These are phyloP conservation scores for Vanilla planifolia DNA, from an alignment of 106 monocot genomes.

Conservation along the genomic window DNA sequence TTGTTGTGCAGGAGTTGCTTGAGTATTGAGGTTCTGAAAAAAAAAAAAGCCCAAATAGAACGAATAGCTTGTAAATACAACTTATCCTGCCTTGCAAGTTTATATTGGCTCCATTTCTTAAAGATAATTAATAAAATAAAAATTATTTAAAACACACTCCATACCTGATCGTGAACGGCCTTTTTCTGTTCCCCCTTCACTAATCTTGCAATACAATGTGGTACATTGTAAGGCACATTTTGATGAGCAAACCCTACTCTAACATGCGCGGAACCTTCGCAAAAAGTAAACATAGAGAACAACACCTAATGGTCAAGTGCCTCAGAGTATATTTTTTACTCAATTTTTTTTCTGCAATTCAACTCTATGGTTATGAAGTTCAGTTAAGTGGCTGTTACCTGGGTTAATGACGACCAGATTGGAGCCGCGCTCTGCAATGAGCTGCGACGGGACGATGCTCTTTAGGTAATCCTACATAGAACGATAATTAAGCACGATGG, in stretches of 20 bases:
- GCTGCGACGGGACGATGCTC: slow-evolving; percentile 75
- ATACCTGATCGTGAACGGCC: slow-evolving; percentile 60
- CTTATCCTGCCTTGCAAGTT: too few relatives aligned
- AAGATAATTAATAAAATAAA: too few relatives aligned
- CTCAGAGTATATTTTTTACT: not conserved
- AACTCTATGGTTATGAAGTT: not conserved
- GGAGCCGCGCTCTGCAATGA: slow-evolving; percentile 75
- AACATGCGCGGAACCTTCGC: slow-evolving; percentile 82
- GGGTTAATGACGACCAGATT: slow-evolving; percentile 88
- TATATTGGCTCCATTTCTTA: too few relatives aligned
- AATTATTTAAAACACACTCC: not conserved
- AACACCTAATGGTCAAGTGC: not conserved
- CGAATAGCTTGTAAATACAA: too few relatives aligned
- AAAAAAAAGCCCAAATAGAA: slow-evolving; percentile 12
- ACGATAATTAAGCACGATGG: too few relatives aligned
- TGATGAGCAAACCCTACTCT: slow-evolving; percentile 84
- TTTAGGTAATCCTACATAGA: slow-evolving; percentile 66
- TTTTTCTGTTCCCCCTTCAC: slow-evolving; percentile 23
- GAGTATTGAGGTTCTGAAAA: slow-evolving; percentile 59
- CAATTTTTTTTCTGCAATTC: not conserved
- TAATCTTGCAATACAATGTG: slow-evolving; percentile 80
- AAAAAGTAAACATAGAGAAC: slow-evolving; percentile 1
- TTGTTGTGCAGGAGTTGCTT: slow-evolving; percentile 50
- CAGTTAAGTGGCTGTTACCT: slow-evolving; percentile 40
- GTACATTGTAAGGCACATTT: slow-evolving; percentile 60